Evolutionary conservation across 306 rosid species (phyloP).

Genomic region (Trifolium fragiferum): DNA sequence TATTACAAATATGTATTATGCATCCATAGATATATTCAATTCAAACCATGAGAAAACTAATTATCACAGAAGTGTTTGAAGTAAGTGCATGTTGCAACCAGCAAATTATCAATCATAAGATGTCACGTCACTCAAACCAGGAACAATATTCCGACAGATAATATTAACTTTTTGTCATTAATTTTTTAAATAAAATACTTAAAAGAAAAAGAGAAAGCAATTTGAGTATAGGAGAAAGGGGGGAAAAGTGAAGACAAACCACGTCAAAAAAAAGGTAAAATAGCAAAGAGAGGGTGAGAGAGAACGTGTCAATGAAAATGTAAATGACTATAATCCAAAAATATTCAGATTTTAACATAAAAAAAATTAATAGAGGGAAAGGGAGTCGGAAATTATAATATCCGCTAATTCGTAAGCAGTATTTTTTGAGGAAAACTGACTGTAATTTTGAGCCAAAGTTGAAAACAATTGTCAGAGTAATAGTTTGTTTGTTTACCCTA

Average conservation of each 20-base stretch:
- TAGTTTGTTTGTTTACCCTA: constrained; percentile 19
- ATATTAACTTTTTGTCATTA: constrained; percentile 2
- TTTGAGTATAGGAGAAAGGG: constrained; percentile 6
- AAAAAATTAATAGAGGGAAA: constrained; percentile 16
- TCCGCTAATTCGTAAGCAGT: constrained; percentile 16
- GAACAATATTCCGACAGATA: constrained; percentile 25
- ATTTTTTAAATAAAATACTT: not conserved
- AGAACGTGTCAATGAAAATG: constrained; percentile 1
- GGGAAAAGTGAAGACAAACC: not conserved
- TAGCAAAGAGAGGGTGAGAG: constrained; percentile 13
- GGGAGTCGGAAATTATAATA: constrained; percentile 10
- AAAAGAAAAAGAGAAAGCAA: not conserved
- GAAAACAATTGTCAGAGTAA: constrained; percentile 25
- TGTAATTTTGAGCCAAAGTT: constrained; percentile 13
- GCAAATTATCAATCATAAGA: constrained; percentile 25
- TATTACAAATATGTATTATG: constrained; percentile 1
- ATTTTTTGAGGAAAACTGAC: constrained; percentile 29
- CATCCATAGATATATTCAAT: constrained; percentile 32
- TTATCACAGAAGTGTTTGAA: not conserved
- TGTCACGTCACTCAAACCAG: constrained; percentile 31
- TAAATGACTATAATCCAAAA: constrained; percentile 15
- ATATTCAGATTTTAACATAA: constrained; percentile 25
- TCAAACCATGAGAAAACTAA: constrained; percentile 37
- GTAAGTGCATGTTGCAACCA: constrained; percentile 27
- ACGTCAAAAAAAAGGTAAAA: not conserved